Conservation (phyloP, 257 asterid species). For the Solanum pennellii region DNA sequence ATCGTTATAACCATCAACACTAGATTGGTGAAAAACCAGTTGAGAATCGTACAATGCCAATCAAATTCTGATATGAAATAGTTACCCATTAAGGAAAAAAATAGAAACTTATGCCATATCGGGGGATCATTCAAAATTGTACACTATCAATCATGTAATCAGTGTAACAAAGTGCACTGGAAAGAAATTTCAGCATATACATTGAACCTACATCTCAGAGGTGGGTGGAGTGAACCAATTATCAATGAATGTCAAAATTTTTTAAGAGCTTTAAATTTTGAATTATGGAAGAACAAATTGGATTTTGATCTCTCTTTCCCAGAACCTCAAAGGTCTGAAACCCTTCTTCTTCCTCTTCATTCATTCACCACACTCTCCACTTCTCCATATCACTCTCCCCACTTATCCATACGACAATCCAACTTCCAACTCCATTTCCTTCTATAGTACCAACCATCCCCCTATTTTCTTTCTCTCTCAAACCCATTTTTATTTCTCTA, state of each 20-base stretch:
- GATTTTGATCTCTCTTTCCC: neutral
- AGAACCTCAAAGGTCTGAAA: neutral
- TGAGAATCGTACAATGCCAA: no score
- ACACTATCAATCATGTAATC: neutral
- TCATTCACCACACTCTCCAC: neutral
- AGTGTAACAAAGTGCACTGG: no score
- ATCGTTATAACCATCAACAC: no score
- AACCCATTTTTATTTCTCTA: no score
- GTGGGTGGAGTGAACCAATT: neutral
- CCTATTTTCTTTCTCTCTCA: neutral
- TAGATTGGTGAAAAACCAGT: no score
- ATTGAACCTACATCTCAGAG: no score
- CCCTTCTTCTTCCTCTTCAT: neutral
- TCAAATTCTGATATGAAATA: neutral
- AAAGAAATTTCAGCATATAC: neutral
- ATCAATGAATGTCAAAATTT: no score
- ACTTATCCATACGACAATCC: neutral
- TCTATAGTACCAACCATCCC: neutral
- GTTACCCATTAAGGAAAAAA: no score
- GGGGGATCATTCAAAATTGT: neutral
- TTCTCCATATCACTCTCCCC: neutral
- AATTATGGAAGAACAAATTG: neutral
- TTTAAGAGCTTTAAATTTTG: neutral
- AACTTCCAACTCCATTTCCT: neutral
- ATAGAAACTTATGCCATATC: neutral